Conservation (phyloP, 352 stramenopile species). For the Phytophthora sp. region DNA sequence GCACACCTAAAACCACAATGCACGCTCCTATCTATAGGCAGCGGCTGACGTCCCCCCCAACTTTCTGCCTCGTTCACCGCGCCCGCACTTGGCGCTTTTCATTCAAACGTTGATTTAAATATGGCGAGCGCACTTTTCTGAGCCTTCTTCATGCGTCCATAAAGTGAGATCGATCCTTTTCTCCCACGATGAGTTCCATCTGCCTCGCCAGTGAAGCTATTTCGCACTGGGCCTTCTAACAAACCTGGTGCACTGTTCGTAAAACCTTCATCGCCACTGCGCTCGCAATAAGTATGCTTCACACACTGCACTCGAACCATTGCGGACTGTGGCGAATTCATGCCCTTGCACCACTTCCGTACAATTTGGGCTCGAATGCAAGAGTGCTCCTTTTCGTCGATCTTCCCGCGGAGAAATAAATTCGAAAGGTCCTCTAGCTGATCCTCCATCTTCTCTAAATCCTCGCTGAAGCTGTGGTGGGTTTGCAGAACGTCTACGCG, state of each 20-base stretch:
- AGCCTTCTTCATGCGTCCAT: constrained; percentile 84
- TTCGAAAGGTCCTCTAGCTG: constrained; percentile 75
- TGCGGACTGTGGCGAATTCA: constrained; percentile 81
- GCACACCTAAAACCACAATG: constrained; percentile 1
- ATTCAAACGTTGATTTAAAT: constrained; percentile 86
- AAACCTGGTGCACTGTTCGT: constrained; percentile 31
- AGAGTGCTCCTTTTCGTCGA: constrained; percentile 87
- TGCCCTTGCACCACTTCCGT: constrained; percentile 80
- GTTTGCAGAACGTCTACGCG: constrained; percentile 74
- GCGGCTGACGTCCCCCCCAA: not conserved
- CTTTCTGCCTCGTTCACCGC: constrained; percentile 10
- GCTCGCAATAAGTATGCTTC: constrained; percentile 52
- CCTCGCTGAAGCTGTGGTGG: constrained; percentile 67
- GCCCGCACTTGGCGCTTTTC: constrained; percentile 27
- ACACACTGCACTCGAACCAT: constrained; percentile 75
- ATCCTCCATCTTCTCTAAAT: constrained; percentile 83
- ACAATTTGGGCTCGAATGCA: constrained; percentile 86
- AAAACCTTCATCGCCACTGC: constrained; percentile 30
- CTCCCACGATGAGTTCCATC: constrained; percentile 29
- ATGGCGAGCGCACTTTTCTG: constrained; percentile 83
- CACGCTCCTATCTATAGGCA: constrained; percentile 20
- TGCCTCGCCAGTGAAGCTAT: constrained; percentile 29
- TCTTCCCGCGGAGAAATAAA: constrained; percentile 78
- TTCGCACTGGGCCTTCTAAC: constrained; percentile 23
- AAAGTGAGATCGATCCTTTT: constrained; percentile 63